Evolutionary conservation across 257 asterid genomes (phyloP), one percentile per base, ranked within the genome.

Genomic region (Capsicum baccatum): DNA sequence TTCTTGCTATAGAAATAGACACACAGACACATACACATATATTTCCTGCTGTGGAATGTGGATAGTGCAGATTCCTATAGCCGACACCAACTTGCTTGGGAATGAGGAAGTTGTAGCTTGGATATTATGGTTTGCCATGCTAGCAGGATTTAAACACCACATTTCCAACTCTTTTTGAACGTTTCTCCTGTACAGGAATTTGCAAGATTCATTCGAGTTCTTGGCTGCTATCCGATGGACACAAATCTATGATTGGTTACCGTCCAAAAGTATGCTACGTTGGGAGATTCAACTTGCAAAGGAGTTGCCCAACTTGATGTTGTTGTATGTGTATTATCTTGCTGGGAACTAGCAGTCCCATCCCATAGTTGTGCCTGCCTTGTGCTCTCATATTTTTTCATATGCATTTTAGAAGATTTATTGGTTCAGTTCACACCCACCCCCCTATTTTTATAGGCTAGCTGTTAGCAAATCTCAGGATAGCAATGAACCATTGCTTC

Each of bases 161-260:
- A 8, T 74, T 13, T 76, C 63, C 26, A 14, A 76, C 26, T 52
- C 19, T 76, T 13, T 8, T 7, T 26, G 33, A 76, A 52, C 11
- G 3, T 52, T 26, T 76, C 48, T 76, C 26, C 14, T 52, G 52
- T 52, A 37, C 90, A 89, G 96, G 96, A 92, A 89, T 89, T 92
- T 79, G 94, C 93, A 1, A 88, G 85, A 86, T 91, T 90, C 80
- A 84, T 92, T 78, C 92, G 96, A 44, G 93, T 92, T 56, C 96
- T 92, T 11, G 96, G 96, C 52, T 90, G 92, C 86, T 91, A 91
- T 67, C 93, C 94, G 2, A 83, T 91, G 87, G 93, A 91, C 83
- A 86, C 86, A 76, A 50, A 83, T 87, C 79, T 63, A 47, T 91
- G 82, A 84, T 84, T 39, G 83, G 35, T 60, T 5, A 9, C 62